Evolutionary conservation across 202 grass and related monocot genomes (phyloP), one percentile per base, ranked within the genome.

Genomic region (Setaria italica): DNA sequence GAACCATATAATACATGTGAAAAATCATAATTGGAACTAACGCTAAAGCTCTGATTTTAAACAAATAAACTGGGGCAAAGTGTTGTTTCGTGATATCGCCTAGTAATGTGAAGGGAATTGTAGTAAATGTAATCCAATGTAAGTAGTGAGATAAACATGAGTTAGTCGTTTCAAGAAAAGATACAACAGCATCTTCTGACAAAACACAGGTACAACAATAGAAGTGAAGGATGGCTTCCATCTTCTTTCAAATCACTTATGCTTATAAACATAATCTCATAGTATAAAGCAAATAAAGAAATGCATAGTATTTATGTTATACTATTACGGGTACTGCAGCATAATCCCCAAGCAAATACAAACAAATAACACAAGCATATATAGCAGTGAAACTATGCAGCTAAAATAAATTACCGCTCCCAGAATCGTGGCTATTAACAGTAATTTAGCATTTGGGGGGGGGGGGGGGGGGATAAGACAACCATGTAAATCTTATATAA

Each of bases 1-100:
- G 30, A 39, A 51, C 34, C 7, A 62, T 43, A 70, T 49, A 72
- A 66, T 25, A 37, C 11, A n/a, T 39, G 8, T 11, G 42, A 63
- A 80, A 89, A 89, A 79, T 53, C 21, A 64, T 77, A 77, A 7
- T 84, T 62, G 58, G 35, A 34, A 72, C 49, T 51, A 85, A 49
- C 0, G 9, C 33, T 55, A 53, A 58, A 83, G 39, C 33, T 73
- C 66, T 11, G 66, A 32, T 47, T 47, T 45, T 60, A 54, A 59
- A 39, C 53, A 59, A 82, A 58, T 46, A 33, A 39, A 54, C 15
- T 41, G 39, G 35, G 50, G 70, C 3, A 19, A 62, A 74, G 57
- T 59, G 14, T 10, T 55, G 19, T 32, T 43, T 77, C 48, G 3
- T 55, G 20, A 74, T 75, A 70, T 81, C 14, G 15, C 47, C 33